These are phyloP conservation scores for Camptophora hylomeconis DNA, from an alignment of 2,329 filamentous ascomycete species.

Conservation along the genomic window DNA sequence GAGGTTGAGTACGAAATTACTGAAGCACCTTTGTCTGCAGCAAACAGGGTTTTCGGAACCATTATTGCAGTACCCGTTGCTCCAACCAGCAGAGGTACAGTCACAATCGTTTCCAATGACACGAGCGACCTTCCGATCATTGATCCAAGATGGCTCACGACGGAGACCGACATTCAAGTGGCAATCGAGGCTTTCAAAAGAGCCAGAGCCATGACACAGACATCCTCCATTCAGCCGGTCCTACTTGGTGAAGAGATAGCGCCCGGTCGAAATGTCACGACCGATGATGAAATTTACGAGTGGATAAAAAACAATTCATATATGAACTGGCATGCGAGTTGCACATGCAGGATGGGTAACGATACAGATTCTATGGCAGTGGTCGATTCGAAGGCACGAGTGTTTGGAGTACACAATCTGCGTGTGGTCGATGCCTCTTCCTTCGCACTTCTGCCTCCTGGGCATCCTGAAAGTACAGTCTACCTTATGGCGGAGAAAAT, in stretches of 20 bases:
- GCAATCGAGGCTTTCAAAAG: constrained; percentile 9
- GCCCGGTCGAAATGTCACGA: constrained; percentile 4
- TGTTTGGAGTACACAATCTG: too few relatives aligned
- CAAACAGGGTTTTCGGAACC: constrained; percentile 18
- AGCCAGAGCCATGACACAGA: constrained; percentile 2
- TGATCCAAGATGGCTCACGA: constrained; percentile 7
- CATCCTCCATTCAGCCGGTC: neutral
- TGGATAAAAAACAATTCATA: constrained; percentile 19
- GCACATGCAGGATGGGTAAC: constrained; percentile 27
- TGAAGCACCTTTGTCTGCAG: constrained; percentile 16
- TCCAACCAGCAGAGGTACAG: constrained; percentile 20
- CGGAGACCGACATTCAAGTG: constrained; percentile 7
- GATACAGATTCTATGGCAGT: constrained; percentile 20
- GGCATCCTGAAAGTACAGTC: constrained; percentile 29
- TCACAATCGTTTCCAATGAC: constrained; percentile 14
- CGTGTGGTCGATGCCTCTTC: constrained; percentile 24
- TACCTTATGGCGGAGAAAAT: constrained; percentile 34
- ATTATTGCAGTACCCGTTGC: constrained; percentile 19
- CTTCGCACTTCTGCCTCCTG: constrained; percentile 25
- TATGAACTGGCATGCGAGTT: constrained; percentile 23
- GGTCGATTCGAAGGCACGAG: constrained; percentile 20
- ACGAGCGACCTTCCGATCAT: constrained; percentile 11
- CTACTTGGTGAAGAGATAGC: constrained; percentile 1
- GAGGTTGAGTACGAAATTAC: constrained; percentile 19
- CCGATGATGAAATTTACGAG: constrained; percentile 18